phyloP scores from a whole-genome alignment of 2,329 filamentous ascomycete genomes.

The Fusarium anthophilum region DNA sequence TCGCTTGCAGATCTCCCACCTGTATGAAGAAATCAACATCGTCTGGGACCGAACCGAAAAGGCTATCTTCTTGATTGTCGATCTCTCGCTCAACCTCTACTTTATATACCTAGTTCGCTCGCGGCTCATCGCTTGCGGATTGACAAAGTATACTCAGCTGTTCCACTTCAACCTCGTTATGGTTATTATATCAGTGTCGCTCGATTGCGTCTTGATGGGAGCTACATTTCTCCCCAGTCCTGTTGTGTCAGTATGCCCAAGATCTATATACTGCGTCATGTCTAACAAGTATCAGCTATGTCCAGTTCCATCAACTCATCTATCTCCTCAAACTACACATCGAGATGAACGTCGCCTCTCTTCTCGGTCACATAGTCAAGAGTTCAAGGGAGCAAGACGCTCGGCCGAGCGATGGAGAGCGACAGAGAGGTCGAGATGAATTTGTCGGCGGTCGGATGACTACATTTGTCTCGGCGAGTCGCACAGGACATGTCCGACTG shows the following conservation, averaged over 20 bases:
- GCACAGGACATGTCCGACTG: constrained; percentile 19
- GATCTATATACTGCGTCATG: neutral
- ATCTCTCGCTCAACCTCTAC: constrained; percentile 26
- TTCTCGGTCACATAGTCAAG: constrained; percentile 29
- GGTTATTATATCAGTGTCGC: constrained; percentile 18
- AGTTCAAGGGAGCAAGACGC: neutral
- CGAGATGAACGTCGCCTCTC: constrained; percentile 23
- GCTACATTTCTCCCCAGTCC: constrained; percentile 26
- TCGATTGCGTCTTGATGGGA: constrained; percentile 30
- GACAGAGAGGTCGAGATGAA: constrained; percentile 5
- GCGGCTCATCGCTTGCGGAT: constrained; percentile 10
- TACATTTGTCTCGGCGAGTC: constrained; percentile 23
- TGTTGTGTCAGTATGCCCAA: constrained; percentile 11
- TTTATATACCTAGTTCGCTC: constrained; percentile 31
- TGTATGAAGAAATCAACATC: constrained; percentile 28
- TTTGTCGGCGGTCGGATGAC: constrained; percentile 2
- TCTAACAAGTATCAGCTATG: constrained; percentile 15
- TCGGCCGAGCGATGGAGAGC: neutral
- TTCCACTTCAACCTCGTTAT: constrained; percentile 27
- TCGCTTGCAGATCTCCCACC: constrained; percentile 13
- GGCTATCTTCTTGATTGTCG: constrained; percentile 20
- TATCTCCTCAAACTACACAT: constrained; percentile 32
- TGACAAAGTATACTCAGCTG: constrained; percentile 22
- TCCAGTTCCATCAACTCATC: constrained; percentile 28
- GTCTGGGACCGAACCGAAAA: constrained; percentile 34